Conservation (phyloP, 192 early-diverging fungal species). For the Funneliformis geosporum region DNA sequence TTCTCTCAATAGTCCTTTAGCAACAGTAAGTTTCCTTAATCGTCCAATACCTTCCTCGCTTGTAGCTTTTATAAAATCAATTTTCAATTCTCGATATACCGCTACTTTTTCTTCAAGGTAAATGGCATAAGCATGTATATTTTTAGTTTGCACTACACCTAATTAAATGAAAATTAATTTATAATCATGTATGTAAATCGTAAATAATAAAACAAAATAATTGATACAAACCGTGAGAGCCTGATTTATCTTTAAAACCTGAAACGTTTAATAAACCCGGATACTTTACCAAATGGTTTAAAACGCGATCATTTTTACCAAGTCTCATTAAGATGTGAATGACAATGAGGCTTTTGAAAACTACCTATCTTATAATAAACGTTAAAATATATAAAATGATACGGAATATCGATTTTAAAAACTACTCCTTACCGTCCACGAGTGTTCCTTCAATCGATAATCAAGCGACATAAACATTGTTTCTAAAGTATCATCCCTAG, state of each 20-base stretch:
- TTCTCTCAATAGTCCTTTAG: conserved; percentile 63
- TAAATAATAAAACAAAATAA: conserved; percentile 22
- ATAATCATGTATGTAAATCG: conserved; percentile 37
- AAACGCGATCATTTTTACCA: conserved; percentile 61
- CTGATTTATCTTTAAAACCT: conserved; percentile 52
- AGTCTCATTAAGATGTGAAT: conserved; percentile 75
- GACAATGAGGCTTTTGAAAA: conserved; percentile 72
- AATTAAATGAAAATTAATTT: conserved; percentile 19
- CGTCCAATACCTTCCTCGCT: conserved; percentile 44
- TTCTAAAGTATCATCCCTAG: conserved; percentile 37
- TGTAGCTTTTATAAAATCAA: conserved; percentile 60
- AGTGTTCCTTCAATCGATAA: conserved; percentile 51
- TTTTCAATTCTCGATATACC: conserved; percentile 61
- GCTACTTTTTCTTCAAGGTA: conserved; percentile 74
- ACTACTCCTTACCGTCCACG: conserved; percentile 60
- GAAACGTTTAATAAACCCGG: conserved; percentile 51
- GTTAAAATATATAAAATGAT: neutral
- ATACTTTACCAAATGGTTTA: conserved; percentile 55
- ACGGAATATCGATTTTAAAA: neutral
- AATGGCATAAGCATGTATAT: conserved; percentile 66
- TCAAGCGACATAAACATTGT: conserved; percentile 53
- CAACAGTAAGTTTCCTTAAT: conserved; percentile 57
- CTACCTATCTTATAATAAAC: conserved; percentile 5
- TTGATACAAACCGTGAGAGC: conserved; percentile 29
- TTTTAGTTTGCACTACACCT: conserved; percentile 54